Base-by-base conservation (phyloP, 176 grass and related monocot species). In the Avena eriantha region DNA sequence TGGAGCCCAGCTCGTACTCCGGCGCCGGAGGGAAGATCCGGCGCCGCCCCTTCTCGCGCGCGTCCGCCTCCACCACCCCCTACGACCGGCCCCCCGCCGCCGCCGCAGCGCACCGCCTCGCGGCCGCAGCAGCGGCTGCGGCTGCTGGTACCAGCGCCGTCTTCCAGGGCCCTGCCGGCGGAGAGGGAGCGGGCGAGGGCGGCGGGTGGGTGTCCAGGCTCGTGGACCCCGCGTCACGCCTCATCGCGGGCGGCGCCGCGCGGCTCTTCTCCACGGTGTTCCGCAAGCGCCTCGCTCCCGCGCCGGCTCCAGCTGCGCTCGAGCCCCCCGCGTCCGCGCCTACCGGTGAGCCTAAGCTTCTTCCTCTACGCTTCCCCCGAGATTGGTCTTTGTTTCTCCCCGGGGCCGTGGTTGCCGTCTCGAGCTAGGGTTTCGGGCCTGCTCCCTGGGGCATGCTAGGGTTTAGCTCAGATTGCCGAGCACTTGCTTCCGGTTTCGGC, bases 181-280 rank as follows among this genome's bases (percentile, higher is more conserved):
- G 39, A 41, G 6, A 41, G 1, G 39, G 39, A 41, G 39, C 39
- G 39, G 39, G 39, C 39, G 39, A 41, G 0, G 80, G 18, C 10
- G 12, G 45, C 1, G 45, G 45, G 45, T 47, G 45, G 45, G 45
- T 47, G 45, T 47, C 45, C 45, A 47, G 45, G 45, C 65, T 99
- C 18, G 92, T 96, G 4, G 94, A 94, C 80, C 97, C 97, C 1
- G 97, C 97, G 5, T 99, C 94, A 15, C 86, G 92, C 71, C 90
- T 99, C 63, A 80, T 99, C 74, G 51, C 94, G 58, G 90, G 92
- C 69, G 83, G 97, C 74, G 94, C 92, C 58, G 90, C 90, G 66
- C 93, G 89, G 68, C 76, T 99, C 68, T 93, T 99, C 76, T 90
- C 94, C 43, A 90, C 94, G 13, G 94, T 94, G 11, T 99, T 99